Percentiles rank a stretch among this genome's conserved stretches.
phyloP scores from a whole-genome alignment of 2,329 filamentous ascomycete species.

The Cytospora chrysosperma region DNA sequence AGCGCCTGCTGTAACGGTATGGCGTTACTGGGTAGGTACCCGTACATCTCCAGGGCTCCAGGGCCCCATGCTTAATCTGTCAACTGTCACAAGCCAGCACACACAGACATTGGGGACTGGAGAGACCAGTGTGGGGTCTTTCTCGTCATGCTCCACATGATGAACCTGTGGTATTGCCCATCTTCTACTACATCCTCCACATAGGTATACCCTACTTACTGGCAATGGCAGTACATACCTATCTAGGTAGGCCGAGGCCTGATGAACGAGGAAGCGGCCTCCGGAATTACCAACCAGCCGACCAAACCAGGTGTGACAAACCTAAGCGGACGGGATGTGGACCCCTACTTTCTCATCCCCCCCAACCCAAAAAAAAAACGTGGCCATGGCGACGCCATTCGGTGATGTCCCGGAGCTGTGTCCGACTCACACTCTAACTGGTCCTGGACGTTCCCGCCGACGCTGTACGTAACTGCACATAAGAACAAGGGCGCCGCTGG shows the following conservation, averaged over 20 bases:
- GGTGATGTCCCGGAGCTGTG: constrained; percentile 17
- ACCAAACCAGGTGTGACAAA: neutral
- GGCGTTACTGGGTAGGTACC: neutral
- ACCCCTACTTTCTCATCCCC: constrained; percentile 22
- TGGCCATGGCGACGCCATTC: constrained; percentile 13
- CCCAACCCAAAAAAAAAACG: constrained; percentile 13
- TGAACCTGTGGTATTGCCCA: neutral
- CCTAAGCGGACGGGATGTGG: constrained; percentile 5
- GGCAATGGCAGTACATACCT: neutral
- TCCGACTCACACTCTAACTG: neutral
- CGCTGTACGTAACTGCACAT: constrained; percentile 20
- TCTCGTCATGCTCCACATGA: neutral
- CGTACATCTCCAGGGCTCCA: neutral
- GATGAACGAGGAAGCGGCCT: neutral
- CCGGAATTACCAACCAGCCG: neutral
- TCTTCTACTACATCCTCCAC: too few relatives aligned
- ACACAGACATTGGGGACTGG: neutral
- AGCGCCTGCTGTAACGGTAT: constrained; percentile 2
- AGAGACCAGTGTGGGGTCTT: neutral
- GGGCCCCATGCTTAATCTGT: neutral
- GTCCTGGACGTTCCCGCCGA: constrained; percentile 16
- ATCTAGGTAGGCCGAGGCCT: neutral
- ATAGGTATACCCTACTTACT: too few relatives aligned
- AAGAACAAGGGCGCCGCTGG: neutral
- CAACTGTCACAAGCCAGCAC: constrained; percentile 6